Base-by-base conservation (phyloP, 305 asterid genomes). In the Stenogyne calaminthoides region DNA sequence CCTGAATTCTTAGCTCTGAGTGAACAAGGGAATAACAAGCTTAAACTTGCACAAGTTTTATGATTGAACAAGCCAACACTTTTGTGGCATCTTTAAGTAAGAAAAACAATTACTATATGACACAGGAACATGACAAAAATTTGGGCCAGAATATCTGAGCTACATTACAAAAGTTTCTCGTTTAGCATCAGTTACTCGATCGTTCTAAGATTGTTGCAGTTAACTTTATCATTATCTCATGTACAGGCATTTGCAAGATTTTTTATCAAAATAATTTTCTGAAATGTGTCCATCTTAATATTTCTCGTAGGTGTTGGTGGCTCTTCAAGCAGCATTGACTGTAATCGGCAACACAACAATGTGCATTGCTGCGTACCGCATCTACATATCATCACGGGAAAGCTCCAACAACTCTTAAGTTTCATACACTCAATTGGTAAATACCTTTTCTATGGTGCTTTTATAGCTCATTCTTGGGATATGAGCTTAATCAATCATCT, bases 291-390 rank as follows among this genome's bases (percentile, higher is more conserved):
- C 18, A 63, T 46, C 32, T n/a, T n/a, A n/a, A n/a, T n/a, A n/a
- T n/a, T n/a, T n/a, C n/a, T n/a, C n/a, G n/a, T 76, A 92, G 99
- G 86, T 85, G 44, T 71, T 92, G 83, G 99, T 92, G 74, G 96
- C 89, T 73, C 82, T 95, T 56, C 99, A 95, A 86, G 99, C 94
- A 10, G 98, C 97, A 55, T 80, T 95, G 78, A 95, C 99, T 1
- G 88, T 90, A 16, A 80, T 92, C 27, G 98, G 99, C 47, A 95
- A 92, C 11, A 83, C 78, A 5, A 89, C 99, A 56, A 90, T 92
- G 93, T 95, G 96, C 83, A 55, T 92, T 60, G 99, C 99, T 73
- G 99, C 98, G 60, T 90, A 86, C 78, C 90, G 94, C 47, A 90
- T 92, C 74, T 90, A 88, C 78, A 76, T 15, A 42, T 80, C 87